Evolutionary conservation across 345 rosid genomes (phyloP), one percentile per base, ranked within the genome.

Genomic region (Hibiscus syriacus): DNA sequence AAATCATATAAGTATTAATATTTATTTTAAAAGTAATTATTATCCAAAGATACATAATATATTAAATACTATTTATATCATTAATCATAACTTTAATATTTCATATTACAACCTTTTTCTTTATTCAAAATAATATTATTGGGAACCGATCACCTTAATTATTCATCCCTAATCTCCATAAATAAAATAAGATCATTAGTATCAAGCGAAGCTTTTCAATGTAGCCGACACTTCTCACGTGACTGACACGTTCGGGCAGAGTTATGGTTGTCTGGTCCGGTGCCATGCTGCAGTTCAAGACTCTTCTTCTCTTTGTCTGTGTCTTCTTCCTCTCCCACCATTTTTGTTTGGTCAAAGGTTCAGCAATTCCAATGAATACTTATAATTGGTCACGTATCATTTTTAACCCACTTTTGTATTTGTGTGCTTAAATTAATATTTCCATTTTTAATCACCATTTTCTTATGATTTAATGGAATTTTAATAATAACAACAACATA

Each of bases 171-270:
- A n/a, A n/a, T n/a, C n/a, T n/a, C n/a, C n/a, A n/a, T n/a, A n/a
- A n/a, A n/a, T n/a, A n/a, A n/a, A n/a, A n/a, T n/a, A n/a, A n/a
- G n/a, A n/a, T n/a, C n/a, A n/a, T n/a, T n/a, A n/a, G n/a, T n/a
- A n/a, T n/a, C n/a, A n/a, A n/a, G n/a, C n/a, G 57, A 2, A 66
- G 22, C 13, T 52, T 46, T 46, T 74, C 78, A 46, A 80, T 60
- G 80, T 64, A 19, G 26, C 77, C 81, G 79, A 80, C 77, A 77
- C 3, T 27, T 68, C 70, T 73, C 79, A 72, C 75, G 77, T 80
- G 79, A 25, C 70, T 30, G 75, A 63, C 79, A 53, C 65, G 14
- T 55, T 62, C 38, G 55, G 67, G 63, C 49, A 69, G 49, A 26
- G 55, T 19, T 50, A 50, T 50, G 59, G 46, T n/a, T 67, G 66